These are phyloP conservation scores for Trichoderma gamsii DNA, from an alignment of 495 filamentous ascomycete species.

Conservation along the genomic window DNA sequence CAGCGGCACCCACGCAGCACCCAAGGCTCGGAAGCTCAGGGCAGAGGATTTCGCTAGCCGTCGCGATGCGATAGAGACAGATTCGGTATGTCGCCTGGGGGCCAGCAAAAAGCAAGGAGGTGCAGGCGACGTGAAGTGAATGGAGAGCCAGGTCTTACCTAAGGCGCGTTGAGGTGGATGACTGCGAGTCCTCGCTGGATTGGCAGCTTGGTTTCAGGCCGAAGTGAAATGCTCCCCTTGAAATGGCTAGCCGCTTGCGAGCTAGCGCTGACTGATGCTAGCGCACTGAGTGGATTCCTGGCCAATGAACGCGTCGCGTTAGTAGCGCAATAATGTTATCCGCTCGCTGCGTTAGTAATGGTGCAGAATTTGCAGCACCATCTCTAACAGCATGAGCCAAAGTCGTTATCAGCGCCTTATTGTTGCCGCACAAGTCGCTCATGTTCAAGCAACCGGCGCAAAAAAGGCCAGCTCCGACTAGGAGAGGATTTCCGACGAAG, in stretches of 20 bases:
- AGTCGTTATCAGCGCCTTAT: neutral
- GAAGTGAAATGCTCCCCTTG: slow-evolving; percentile 5
- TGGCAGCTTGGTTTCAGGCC: slow-evolving; percentile 11
- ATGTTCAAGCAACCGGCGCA: neutral
- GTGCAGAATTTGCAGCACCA: neutral
- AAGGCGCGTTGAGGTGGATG: slow-evolving; percentile 16
- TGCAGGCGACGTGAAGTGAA: slow-evolving; percentile 15
- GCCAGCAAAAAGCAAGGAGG: neutral
- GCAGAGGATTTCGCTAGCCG: slow-evolving; percentile 1
- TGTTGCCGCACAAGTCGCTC: neutral
- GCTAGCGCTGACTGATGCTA: neutral
- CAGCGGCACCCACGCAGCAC: slow-evolving; percentile 10
- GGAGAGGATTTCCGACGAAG: neutral
- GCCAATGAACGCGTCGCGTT: slow-evolving; percentile 7
- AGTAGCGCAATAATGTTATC: neutral
- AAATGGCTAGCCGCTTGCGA: neutral
- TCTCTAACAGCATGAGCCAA: neutral
- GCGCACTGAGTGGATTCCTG: neutral
- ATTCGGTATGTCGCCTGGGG: slow-evolving; percentile 8
- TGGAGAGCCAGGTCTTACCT: slow-evolving; percentile 19
- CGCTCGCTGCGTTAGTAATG: neutral
- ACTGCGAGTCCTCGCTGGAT: slow-evolving; percentile 15
- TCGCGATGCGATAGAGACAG: slow-evolving; percentile 14
- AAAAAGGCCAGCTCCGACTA: neutral
- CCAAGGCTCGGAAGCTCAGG: neutral